Evolutionary conservation across 1,284 basidiomycete species (phyloP), one percentile per base, ranked within the genome.

Genomic region (Melampsora abietis-canadensis): DNA sequence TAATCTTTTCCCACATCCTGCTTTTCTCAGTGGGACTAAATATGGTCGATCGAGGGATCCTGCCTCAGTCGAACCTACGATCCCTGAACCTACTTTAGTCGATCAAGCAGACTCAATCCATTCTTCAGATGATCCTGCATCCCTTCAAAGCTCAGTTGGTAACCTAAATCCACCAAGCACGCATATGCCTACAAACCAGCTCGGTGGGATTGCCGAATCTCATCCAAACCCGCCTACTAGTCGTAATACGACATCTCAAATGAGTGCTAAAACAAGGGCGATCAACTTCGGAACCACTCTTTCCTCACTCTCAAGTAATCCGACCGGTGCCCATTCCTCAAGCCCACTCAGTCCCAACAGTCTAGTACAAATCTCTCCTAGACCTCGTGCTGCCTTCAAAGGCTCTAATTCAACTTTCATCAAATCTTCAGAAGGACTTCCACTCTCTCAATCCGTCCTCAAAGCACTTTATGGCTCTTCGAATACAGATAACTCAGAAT

Each of bases 401-500:
- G 77, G 77, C 17, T 77, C 77, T n/a, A 77, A 66, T 62, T 78
- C 77, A 14, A 77, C 76, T 21, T 78, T 78, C 37, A 76, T 78
- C 30, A 77, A 76, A 67, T 67, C 72, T 5, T 75, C 68, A 30
- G 77, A 78, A 66, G 76, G 76, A n/a, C 51, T 78, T 24, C 77
- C 77, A 4, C 40, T 78, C 19, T 68, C 76, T 15, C 68, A 72
- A 59, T 66, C 76, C 7, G 68, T 76, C 17, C 65, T 76, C 17
- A 78, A 76, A 63, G 46, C 75, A 30, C 76, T 76, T 68, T 69
- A 76, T 65, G 54, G 73, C 15, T 90, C 21, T 85, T 86, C 14
- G 44, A 37, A 68, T 60, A 34, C 31, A 19, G 68, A 24, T 31
- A 34, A 31, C n/a, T 14, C 37, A 24, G 64, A 68, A 19, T 37